Base-by-base conservation (phyloP, 352 stramenopile species). In the Aphanomyces stellatus region DNA sequence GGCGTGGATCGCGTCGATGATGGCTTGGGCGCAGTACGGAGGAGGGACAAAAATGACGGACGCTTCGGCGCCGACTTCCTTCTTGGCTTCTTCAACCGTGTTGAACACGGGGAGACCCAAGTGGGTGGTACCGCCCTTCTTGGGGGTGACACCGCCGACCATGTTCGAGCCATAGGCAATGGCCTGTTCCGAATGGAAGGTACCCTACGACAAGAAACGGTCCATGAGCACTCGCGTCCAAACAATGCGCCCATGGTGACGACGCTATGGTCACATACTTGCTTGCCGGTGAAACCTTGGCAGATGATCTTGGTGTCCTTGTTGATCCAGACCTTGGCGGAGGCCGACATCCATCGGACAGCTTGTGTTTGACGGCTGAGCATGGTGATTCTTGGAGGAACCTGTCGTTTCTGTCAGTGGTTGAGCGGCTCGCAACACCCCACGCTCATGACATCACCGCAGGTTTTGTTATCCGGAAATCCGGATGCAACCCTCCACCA, bases 161-260 rank as follows among this genome's bases (percentile, higher is more conserved):
- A 99, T 98, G 53, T 99, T 98, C 62, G 97, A 99, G 70, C 98
- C 98, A 76, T 99, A 99, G 57, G 96, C 97, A 70, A 99, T 99
- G 46, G 97, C 97, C 79, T 99, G 97, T 70, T 98, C 78, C 69
- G 87, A 97, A 81, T 99, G 98, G 77, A 99, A 99, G 41, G 98
- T 99, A 60, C 98, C 98, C 83, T 96, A 70, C 34, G 30, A 51
- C 42, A 62, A 31, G 53, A 49, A 68, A 42, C n/a, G 34, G 41
- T 48, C 3, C 8, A 69, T 42, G n/a, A 57, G 13, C 19, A 22
- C 5, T 19, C 27, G 7, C 31, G 27, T 62, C 31, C 31, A 43
- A n/a, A 62, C 4, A 31, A 51, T 65, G 22, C 28, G 11, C 33
- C 51, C 22, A 24, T 48, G 48, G 51, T 57, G 43, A 22, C 60